Evolutionary conservation across 2,329 filamentous ascomycete genomes (phyloP).

Genomic region (Periconia sp.): DNA sequence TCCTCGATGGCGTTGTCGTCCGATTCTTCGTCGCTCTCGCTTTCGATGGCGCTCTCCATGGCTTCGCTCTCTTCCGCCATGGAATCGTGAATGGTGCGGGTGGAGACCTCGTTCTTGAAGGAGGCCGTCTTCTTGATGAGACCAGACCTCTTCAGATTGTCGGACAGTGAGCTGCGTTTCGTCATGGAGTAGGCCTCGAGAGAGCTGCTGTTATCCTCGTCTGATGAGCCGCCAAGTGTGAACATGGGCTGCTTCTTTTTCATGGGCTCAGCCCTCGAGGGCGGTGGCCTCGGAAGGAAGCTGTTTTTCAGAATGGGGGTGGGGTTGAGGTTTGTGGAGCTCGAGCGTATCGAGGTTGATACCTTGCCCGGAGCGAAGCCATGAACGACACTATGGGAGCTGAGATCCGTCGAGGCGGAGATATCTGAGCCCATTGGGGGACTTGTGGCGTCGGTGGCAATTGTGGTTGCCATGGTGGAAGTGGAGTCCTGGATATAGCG

Average conservation of each 20-base stretch:
- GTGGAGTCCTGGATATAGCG: slow-evolving; percentile 58
- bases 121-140: slow-evolving; percentile 75
- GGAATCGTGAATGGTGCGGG: slow-evolving; percentile 62
- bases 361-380: slow-evolving; percentile 81
- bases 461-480: slow-evolving; percentile 55
- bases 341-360: slow-evolving; percentile 67
- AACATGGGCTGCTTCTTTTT: slow-evolving; percentile 74
- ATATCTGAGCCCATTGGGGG: slow-evolving; percentile 57
- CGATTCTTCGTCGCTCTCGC: slow-evolving; percentile 61
- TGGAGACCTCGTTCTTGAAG: slow-evolving; percentile 75
- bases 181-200: slow-evolving; percentile 58
- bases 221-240: slow-evolving; percentile 77
- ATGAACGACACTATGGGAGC: slow-evolving; percentile 72
- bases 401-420: slow-evolving; percentile 64
- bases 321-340: slow-evolving; percentile 56
- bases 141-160: slow-evolving; percentile 53
- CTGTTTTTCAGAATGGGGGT: slow-evolving; percentile 63
- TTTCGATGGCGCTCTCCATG: slow-evolving; percentile 61
- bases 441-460: slow-evolving; percentile 44
- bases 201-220: slow-evolving; percentile 81
- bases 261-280: slow-evolving; percentile 37
- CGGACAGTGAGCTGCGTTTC: slow-evolving; percentile 57
- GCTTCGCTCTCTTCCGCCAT: slow-evolving; percentile 60
- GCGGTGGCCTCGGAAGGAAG: slow-evolving; percentile 28
- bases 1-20: slow-evolving; percentile 63